phyloP scores from a whole-genome alignment of 768 basidiomycete species.

The Suillus spraguei region DNA sequence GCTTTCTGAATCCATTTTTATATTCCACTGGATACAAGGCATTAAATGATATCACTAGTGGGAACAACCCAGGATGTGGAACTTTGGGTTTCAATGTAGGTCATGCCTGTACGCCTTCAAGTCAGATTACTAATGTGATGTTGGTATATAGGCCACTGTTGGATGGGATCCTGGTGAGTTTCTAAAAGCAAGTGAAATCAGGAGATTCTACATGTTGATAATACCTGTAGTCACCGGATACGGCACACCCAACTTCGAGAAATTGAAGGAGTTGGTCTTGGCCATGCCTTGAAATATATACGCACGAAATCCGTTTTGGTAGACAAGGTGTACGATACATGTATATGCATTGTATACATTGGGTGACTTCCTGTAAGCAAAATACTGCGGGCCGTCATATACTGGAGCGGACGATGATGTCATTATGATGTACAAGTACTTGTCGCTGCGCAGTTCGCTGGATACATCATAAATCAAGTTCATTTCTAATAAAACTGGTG shows the following conservation, averaged over 20 bases:
- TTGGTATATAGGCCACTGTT: conserved; percentile 38
- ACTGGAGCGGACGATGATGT: too few relatives aligned
- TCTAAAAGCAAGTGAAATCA: conserved; percentile 10
- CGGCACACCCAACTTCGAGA: conserved; percentile 58
- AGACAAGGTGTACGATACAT: background rate
- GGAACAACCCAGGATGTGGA: conserved; percentile 62
- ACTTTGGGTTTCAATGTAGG: conserved; percentile 67
- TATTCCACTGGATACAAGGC: too few relatives aligned
- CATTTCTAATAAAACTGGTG: conserved; percentile 29
- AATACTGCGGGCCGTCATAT: too few relatives aligned
- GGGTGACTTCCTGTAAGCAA: too few relatives aligned
- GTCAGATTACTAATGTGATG: background rate
- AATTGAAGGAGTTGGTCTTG: conserved; percentile 42
- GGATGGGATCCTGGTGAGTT: conserved; percentile 64
- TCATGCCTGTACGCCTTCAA: conserved; percentile 10
- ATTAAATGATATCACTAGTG: conserved; percentile 42
- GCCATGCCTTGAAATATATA: background rate
- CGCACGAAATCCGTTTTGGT: background rate
- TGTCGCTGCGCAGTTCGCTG: too few relatives aligned
- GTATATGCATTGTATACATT: background rate
- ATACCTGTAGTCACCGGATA: conserved; percentile 50
- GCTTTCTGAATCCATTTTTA: background rate
- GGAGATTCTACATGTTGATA: conserved; percentile 14
- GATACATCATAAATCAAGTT: too few relatives aligned
- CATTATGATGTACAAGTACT: too few relatives aligned